phyloP scores from a whole-genome alignment of 495 filamentous ascomycete genomes.

The Amniculicola lignicola region DNA sequence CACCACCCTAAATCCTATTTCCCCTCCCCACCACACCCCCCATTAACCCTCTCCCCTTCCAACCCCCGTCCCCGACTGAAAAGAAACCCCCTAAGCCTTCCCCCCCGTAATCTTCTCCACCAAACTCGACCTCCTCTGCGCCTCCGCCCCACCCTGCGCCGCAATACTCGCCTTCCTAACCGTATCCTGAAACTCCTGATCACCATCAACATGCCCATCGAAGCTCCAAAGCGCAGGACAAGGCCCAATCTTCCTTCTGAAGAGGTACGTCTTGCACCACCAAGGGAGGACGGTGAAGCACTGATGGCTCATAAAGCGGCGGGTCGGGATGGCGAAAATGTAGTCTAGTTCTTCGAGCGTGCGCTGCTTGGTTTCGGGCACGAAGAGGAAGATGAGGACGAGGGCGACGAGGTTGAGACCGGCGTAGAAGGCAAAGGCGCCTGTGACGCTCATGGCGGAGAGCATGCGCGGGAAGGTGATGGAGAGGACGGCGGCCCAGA shows the following conservation, averaged over 20 bases:
- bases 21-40: too few species aligned
- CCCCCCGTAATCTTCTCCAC: conserved; percentile 4
- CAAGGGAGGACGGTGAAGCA: conserved; percentile 12
- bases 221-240: conserved; percentile 23
- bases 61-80: too few species aligned
- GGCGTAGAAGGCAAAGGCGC: conserved; percentile 17
- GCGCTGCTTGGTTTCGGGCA: conserved; percentile 15
- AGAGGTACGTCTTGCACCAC: conserved; percentile 16
- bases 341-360: conserved; percentile 28
- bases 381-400: conserved; percentile 7
- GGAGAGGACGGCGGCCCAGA: background rate
- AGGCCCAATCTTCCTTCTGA: conserved; percentile 14
- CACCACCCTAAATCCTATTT: too few species aligned
- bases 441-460: background rate
- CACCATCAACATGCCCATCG: conserved; percentile 13
- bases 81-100: too few species aligned
- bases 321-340: conserved; percentile 25
- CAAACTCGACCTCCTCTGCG: conserved; percentile 10
- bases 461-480: conserved; percentile 6
- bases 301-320: conserved; percentile 14
- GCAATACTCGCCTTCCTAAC: conserved; percentile 13
- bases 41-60: too few species aligned
- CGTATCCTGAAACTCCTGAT: conserved; percentile 9
- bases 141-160: background rate
- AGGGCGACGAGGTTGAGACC: conserved; percentile 12